These are phyloP conservation scores for Tylopilus vinaceipallidus DNA, from an alignment of 768 basidiomycete genomes.

Conservation along the genomic window DNA sequence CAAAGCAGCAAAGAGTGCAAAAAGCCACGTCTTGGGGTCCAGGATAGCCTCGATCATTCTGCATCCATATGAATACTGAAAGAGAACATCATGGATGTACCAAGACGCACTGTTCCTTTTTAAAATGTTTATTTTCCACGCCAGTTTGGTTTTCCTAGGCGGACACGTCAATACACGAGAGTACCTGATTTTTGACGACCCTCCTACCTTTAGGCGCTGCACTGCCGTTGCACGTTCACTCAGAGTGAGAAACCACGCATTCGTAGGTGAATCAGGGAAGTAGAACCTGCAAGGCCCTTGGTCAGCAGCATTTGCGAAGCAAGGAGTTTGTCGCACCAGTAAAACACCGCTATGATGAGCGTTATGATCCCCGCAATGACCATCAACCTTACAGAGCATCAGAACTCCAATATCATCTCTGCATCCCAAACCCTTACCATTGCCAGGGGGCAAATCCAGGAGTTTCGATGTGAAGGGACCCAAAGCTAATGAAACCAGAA, in stretches of 20 bases:
- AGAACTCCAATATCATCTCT: neutral
- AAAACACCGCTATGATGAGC: constrained; percentile 46
- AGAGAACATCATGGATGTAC: neutral
- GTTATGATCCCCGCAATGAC: constrained; percentile 65
- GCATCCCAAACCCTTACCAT: constrained; percentile 42
- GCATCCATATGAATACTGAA: neutral
- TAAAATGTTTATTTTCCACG: constrained; percentile 79
- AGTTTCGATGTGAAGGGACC: constrained; percentile 59
- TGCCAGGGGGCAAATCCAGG: constrained; percentile 65
- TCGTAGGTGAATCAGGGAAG: constrained; percentile 75
- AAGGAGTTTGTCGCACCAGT: constrained; percentile 43
- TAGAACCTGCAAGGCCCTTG: constrained; percentile 42
- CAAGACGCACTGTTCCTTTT: constrained; percentile 73
- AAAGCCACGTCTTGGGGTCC: constrained; percentile 77
- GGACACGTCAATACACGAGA: neutral
- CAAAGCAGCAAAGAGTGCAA: constrained; percentile 63
- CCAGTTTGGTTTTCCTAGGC: constrained; percentile 71
- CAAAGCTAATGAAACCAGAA: constrained; percentile 67
- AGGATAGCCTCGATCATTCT: constrained; percentile 67
- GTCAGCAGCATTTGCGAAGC: neutral
- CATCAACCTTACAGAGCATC: too few species aligned
- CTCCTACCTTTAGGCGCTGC: constrained; percentile 55
- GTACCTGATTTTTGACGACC: neutral
- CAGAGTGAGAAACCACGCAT: constrained; percentile 68
- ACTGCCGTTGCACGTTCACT: constrained; percentile 63